Base-by-base conservation (phyloP, 768 basidiomycete species). In the Russula vinacea region DNA sequence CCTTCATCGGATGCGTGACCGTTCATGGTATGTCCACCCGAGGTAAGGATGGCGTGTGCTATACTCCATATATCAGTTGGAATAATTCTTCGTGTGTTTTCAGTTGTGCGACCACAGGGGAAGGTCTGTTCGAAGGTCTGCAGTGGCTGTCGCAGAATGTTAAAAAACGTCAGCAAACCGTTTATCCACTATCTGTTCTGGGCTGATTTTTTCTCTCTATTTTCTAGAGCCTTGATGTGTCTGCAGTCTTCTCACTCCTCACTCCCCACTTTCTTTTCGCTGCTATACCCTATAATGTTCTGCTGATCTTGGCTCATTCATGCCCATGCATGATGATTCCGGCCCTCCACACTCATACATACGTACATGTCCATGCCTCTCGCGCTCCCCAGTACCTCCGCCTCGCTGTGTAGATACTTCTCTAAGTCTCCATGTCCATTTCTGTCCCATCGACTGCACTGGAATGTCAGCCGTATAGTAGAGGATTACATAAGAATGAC, bases 11-110 rank as follows among this genome's bases (percentile, higher is more conserved):
- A 98, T 98, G 96, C 88, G 92, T 65, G 95, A 98, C 72, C 83
- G 96, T 65, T 94, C 90, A 75, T 98, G 96, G 96, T 98, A 98
- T 83, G 95, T 98, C 58, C 96, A 98, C 78, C 96, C 96, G 56
- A 97, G 94, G 90, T 96, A 76, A 70, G 84, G 76, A 47, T 17
- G 60, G 58, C 26, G 37, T 24, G 13, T 22, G 50, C 47, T 58
- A 60, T 29, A 26, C 17, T 19, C n/a, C 5, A 44, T 24, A 7
- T 32, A 51, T 54, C 26, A 51, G 29, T 24, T 26, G 29, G 29
- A 52, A 19, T 58, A 47, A 37, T 17, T 17, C 19, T 56, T 10
- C 63, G 16, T 32, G 16, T 26, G 40, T n/a, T 5, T 58, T 19
- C 66, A 97, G 94, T 77, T 97, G 94, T 73, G 94, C 94, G 19